These are phyloP conservation scores for Linum tenue DNA, from an alignment of 345 rosid species.

Conservation along the genomic window DNA sequence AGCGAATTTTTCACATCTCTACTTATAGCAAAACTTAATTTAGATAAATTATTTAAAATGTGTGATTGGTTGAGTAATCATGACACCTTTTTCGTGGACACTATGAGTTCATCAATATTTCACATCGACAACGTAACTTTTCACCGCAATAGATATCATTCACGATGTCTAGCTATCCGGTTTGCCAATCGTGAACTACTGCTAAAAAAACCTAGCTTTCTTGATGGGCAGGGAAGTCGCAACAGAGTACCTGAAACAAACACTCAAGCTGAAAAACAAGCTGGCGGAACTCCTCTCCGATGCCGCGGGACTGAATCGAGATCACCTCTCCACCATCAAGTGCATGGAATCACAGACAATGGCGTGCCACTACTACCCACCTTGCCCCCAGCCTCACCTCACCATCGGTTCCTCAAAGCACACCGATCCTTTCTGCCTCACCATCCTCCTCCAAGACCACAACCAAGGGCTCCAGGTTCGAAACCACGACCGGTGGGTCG, in stretches of 20 bases:
- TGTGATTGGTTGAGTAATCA: too few relatives aligned
- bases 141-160: too few relatives aligned
- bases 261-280: slow-evolving; percentile 5
- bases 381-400: slow-evolving; percentile 21
- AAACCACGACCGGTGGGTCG: slow-evolving; percentile 12
- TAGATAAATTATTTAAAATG: too few relatives aligned
- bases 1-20: too few relatives aligned
- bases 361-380: slow-evolving; percentile 24
- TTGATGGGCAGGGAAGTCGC: slow-evolving; percentile 17
- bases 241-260: slow-evolving; percentile 13
- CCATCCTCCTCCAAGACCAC: slow-evolving; percentile 15
- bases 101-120: too few relatives aligned
- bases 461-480: slow-evolving; percentile 19
- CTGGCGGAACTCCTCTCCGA: slow-evolving; percentile 17
- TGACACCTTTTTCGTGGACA: too few relatives aligned
- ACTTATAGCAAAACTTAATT: too few relatives aligned
- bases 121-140: too few relatives aligned
- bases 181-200: too few relatives aligned
- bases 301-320: slow-evolving; percentile 18
- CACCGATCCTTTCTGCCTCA: slow-evolving; percentile 11
- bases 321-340: slow-evolving; percentile 11
- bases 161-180: too few relatives aligned
- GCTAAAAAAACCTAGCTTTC: not conserved
- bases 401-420: slow-evolving; percentile 14
- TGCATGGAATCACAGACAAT: slow-evolving; percentile 18